A percentile compares a stretch with the other conserved stretches of the same genome.
Evolutionary conservation across 805 yeast genomes (phyloP).

Genomic region (Candida khao-thaluensis): DNA sequence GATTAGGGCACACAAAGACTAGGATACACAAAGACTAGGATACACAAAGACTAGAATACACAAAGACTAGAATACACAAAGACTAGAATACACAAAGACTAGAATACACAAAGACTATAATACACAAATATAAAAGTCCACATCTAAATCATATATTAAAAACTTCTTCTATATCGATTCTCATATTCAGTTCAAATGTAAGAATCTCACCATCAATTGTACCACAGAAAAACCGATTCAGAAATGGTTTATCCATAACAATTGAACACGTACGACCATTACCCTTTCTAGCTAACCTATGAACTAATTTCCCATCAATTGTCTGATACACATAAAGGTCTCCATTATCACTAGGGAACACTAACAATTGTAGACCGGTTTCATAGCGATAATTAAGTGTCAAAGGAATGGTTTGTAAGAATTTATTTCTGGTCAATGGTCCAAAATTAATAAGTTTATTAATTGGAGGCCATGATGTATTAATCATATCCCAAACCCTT

Average conservation of each 20-base stretch:
- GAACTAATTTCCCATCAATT: constrained; percentile 60
- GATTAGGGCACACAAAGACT: no score
- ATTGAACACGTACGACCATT: constrained; percentile 52
- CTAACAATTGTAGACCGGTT: constrained; percentile 53
- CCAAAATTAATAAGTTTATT: constrained; percentile 75
- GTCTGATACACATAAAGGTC: constrained; percentile 60
- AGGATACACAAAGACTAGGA: no score
- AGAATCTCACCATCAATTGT: constrained; percentile 66
- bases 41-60: no score
- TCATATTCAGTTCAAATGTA: constrained; percentile 45
- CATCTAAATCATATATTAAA: background rate
- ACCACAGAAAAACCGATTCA: constrained; percentile 55
- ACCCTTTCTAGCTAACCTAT: constrained; percentile 50
- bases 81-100: no score
- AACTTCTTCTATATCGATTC: background rate
- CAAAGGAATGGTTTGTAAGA: constrained; percentile 49
- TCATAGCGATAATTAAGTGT: constrained; percentile 52
- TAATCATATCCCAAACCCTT: constrained; percentile 69
- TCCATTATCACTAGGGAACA: constrained; percentile 76
- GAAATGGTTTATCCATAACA: constrained; percentile 44
- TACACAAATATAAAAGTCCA: no score
- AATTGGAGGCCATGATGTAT: constrained; percentile 38
- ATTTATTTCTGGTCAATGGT: constrained; percentile 68
- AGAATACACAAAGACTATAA: no score
- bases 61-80: no score